These are phyloP conservation scores for Cordyceps pruinosa DNA, from an alignment of 2,329 filamentous ascomycete species.

Conservation along the genomic window DNA sequence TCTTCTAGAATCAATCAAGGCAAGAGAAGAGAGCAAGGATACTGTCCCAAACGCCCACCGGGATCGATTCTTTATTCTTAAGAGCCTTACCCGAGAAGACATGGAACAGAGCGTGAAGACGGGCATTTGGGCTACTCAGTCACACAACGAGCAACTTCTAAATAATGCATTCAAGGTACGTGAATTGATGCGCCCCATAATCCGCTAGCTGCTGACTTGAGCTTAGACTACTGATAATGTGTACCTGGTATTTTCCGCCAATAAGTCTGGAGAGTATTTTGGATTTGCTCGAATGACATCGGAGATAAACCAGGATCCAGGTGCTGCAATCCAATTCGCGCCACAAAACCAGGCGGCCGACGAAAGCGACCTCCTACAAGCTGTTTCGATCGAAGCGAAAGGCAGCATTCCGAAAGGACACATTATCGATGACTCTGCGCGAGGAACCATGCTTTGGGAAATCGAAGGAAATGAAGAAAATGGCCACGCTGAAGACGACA, in stretches of 20 bases:
- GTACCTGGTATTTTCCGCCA: slow-evolving; percentile 90
- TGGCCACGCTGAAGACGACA: slow-evolving; percentile 39
- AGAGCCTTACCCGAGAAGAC: slow-evolving; percentile 87
- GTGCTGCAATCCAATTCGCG: slow-evolving; percentile 61
- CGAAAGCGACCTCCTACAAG: slow-evolving; percentile 64
- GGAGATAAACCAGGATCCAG: slow-evolving; percentile 69
- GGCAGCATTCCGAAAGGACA: slow-evolving; percentile 71
- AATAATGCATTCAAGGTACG: slow-evolving; percentile 76
- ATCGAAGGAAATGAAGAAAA: slow-evolving; percentile 54
- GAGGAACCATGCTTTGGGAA: slow-evolving; percentile 98
- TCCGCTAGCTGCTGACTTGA: not conserved
- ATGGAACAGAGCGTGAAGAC: slow-evolving; percentile 82
- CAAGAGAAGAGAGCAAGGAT: not conserved
- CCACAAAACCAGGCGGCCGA: slow-evolving; percentile 53
- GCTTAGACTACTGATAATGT: slow-evolving; percentile 72
- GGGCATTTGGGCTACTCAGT: slow-evolving; percentile 88
- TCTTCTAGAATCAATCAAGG: not conserved
- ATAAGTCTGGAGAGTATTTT: slow-evolving; percentile 96
- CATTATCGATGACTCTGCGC: slow-evolving; percentile 85
- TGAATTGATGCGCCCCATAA: not conserved
- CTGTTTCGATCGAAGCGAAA: slow-evolving; percentile 72
- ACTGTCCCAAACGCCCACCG: slow-evolving; percentile 27
- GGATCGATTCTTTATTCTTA: slow-evolving; percentile 86
- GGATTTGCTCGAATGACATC: slow-evolving; percentile 90
- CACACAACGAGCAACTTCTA: slow-evolving; percentile 79